Evolutionary conservation across 495 filamentous ascomycete species (phyloP), one percentile per base, ranked within the genome.

Genomic region (Aspergillus coremiiformis): DNA sequence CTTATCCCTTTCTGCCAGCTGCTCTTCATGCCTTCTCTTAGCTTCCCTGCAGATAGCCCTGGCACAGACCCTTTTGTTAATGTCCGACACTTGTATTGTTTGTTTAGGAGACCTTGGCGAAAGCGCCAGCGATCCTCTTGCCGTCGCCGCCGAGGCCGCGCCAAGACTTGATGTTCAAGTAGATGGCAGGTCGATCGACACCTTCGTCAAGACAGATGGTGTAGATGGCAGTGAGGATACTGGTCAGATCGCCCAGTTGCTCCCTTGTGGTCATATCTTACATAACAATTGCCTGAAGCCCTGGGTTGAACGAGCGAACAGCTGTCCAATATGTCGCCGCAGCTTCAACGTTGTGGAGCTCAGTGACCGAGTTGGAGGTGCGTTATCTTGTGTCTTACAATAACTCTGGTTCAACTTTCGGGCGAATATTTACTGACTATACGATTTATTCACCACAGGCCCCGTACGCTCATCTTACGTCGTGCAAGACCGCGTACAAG

Each of bases 241-340:
- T 29, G 74, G 76, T 51, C 66, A 78, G 47, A 78, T 86, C 58
- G 83, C 83, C 57, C 78, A 82, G 65, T 67, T 85, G 41, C 66
- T 81, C 32, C 79, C 90, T 30, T 99, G 93, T 71, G 84, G 84
- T 37, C 93, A 99, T 74, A 79, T 87, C 49, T 70, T 97, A 56
- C 93, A 99, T 65, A 83, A 99, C 68, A 82, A 85, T 44, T 99
- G 93, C 63, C 71, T 99, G 51, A 83, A 84, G 59, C 87, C 89
- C 51, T 99, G 93, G 93, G 88, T 86, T 26, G 89, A 93, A 70
- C 83, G 92, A 62, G 92, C 94, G 50, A 99, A 97, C 69, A 96
- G 90, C 64, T 99, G 93, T 64, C 93, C 93, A 12, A 94, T 97
- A 66, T 99, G 93, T 67, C 87, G 93, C 51, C 84, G 85, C 60